phyloP scores from a whole-genome alignment of 306 rosid genomes.

The Cicer pinnatifidum region DNA sequence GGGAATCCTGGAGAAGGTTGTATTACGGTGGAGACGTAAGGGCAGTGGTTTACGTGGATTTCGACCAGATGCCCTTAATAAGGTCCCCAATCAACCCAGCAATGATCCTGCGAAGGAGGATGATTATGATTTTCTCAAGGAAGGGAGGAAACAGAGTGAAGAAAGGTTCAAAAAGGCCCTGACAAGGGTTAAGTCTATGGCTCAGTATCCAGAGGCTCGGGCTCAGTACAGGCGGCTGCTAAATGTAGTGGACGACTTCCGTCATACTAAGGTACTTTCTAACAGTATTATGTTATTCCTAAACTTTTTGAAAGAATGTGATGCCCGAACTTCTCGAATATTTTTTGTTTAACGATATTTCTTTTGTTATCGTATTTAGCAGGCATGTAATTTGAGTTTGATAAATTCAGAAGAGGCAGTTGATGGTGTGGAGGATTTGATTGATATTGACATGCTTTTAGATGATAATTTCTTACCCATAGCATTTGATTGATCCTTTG shows the following conservation, averaged over 20 bases:
- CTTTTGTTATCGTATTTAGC: constrained; percentile 30
- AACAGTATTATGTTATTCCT: neutral
- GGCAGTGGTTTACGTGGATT: constrained; percentile 86
- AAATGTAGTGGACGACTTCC: constrained; percentile 73
- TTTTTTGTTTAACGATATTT: constrained; percentile 34
- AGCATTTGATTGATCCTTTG: constrained; percentile 61
- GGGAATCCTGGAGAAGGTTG: constrained; percentile 84
- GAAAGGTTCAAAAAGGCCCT: constrained; percentile 86
- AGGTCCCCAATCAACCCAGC: constrained; percentile 45
- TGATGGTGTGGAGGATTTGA: constrained; percentile 65
- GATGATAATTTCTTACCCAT: constrained; percentile 66
- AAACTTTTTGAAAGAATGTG: neutral
- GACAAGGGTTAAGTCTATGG: constrained; percentile 89
- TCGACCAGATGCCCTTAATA: constrained; percentile 52
- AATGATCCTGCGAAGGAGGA: constrained; percentile 54
- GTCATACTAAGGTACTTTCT: constrained; percentile 68
- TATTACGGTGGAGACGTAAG: constrained; percentile 94
- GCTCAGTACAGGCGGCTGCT: constrained; percentile 87
- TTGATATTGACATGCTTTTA: constrained; percentile 68
- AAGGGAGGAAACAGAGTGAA: constrained; percentile 87
- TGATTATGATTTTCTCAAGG: constrained; percentile 75
- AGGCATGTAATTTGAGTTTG: constrained; percentile 52
- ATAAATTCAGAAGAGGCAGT: constrained; percentile 61
- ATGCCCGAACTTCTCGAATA: constrained; percentile 27
- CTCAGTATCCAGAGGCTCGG: constrained; percentile 91